phyloP scores from a whole-genome alignment of 1,139 yeast species.

The Lodderomyces pseudojiufengensis region DNA sequence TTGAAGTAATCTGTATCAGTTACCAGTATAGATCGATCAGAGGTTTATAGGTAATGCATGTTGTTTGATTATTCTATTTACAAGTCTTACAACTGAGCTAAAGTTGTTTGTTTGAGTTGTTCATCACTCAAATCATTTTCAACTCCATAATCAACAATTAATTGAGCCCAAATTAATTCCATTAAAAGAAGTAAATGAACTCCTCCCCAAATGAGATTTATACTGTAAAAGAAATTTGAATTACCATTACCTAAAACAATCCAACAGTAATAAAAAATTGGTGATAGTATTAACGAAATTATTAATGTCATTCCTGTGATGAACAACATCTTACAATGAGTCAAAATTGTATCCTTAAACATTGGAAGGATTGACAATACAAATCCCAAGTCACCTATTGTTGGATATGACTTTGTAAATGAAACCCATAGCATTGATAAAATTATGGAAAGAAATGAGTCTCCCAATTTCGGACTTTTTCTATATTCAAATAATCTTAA shows the following conservation, averaged over 20 bases:
- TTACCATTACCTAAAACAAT: slow-evolving; percentile 92
- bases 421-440: slow-evolving; percentile 63
- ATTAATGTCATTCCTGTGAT: slow-evolving; percentile 38
- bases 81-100: slow-evolving; percentile 37
- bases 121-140: slow-evolving; percentile 23
- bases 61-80: no score
- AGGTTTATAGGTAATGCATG: no score
- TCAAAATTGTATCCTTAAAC: slow-evolving; percentile 41
- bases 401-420: slow-evolving; percentile 82
- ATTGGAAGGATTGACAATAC: slow-evolving; percentile 60
- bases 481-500: slow-evolving; percentile 50
- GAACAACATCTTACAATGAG: slow-evolving; percentile 31
- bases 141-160: slow-evolving; percentile 67
- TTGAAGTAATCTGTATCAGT: no score
- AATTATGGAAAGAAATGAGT: slow-evolving; percentile 66
- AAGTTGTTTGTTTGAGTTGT: slow-evolving; percentile 22
- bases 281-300: slow-evolving; percentile 53
- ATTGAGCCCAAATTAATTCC: slow-evolving; percentile 80
- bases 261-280: slow-evolving; percentile 93
- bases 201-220: slow-evolving; percentile 75
- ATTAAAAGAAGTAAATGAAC: slow-evolving; percentile 67
- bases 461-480: slow-evolving; percentile 20
- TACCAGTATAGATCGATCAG: no score
- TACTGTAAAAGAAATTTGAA: slow-evolving; percentile 93
- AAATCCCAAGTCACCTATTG: slow-evolving; percentile 78